Conservation (phyloP, 176 grass and related monocot genomes). For the Oryza glaberrima region DNA sequence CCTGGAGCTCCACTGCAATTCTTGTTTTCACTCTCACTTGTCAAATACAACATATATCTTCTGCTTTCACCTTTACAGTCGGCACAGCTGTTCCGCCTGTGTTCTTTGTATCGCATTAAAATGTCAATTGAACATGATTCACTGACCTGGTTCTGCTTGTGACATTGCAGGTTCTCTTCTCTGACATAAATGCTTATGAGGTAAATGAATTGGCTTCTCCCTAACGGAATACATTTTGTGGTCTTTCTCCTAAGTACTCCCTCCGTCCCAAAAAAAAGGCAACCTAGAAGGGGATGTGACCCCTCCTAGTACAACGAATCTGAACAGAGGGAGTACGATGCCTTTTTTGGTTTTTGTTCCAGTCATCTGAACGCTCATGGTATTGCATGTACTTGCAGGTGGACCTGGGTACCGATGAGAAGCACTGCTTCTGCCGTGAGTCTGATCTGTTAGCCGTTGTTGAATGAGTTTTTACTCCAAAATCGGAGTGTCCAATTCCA, state of each 20-base stretch:
- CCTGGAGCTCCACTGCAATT: constrained; percentile 11
- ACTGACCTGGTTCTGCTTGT: constrained; percentile 20
- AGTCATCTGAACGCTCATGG: constrained; percentile 13
- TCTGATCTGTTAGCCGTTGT: constrained; percentile 84
- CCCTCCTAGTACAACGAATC: too few species aligned
- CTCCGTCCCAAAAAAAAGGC: too few species aligned
- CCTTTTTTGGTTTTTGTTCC: background rate
- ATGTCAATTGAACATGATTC: background rate
- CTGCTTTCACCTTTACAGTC: background rate
- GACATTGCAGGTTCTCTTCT: constrained; percentile 85
- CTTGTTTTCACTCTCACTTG: background rate
- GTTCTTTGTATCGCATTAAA: background rate
- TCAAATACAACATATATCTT: background rate
- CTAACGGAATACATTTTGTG: background rate
- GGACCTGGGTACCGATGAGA: constrained; percentile 79
- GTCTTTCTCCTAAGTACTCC: background rate
- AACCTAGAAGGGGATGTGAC: too few species aligned
- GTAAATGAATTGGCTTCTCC: constrained; percentile 42
- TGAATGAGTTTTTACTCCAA: constrained; percentile 45
- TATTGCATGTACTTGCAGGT: constrained; percentile 58
- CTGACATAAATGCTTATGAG: constrained; percentile 93
- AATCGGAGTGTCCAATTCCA: background rate
- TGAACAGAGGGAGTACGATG: too few species aligned
- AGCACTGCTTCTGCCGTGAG: constrained; percentile 78
- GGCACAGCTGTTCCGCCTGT: background rate